Evolutionary conservation across 768 basidiomycete species (phyloP), one percentile per base, ranked within the genome.

Genomic region (Lyophyllum semitale): DNA sequence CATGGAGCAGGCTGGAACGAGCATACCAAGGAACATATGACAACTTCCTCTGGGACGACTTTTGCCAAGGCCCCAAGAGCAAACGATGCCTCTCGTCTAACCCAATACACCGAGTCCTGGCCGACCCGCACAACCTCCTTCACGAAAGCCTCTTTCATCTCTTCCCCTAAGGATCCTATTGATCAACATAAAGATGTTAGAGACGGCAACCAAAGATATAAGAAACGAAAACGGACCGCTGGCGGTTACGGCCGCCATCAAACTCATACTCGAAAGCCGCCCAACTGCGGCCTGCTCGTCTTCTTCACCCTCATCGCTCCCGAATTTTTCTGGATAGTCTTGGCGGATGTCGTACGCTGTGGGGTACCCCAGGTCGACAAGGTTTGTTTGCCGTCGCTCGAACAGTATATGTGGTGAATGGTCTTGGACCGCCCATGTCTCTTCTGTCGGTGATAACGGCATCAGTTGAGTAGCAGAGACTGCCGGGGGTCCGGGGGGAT

Each of bases 11-110:
- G n/a, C n/a, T 26, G 43, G n/a, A 4, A 20, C 60, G 43, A 23
- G 66, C 82, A 50, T 65, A 87, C 92, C 73, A 91, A 74, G 50
- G 84, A 81, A 45, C 69, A 77, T 22, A 81, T 66, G 18, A 94
- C 81, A 23, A 91, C 69, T 61, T 92, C 90, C 40, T 82, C 73
- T n/a, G 91, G 86, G 8, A 93, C 86, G 22, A 92, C 84, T 71
- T 95, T 95, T 18, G 93, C 92, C 50, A 98, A 76, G 8, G 89
- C 90, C 0, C 92, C 93, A 25, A 98, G 75, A 3, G 94, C 94
- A 60, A 93, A 91, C 1, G 89, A 89, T 1, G 92, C 93, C 67
- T 96, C 92, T 49, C 88, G 77, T 59, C 93, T 77, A 18, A 95
- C 91, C 84, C 89, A 92, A 49, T 85, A 87, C 20, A 88, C 76